A percentile compares a stretch with the other conserved stretches of the same genome.
phyloP scores from a whole-genome alignment of 2,329 filamentous ascomycete species.

The Coniochaeta prunicola region DNA sequence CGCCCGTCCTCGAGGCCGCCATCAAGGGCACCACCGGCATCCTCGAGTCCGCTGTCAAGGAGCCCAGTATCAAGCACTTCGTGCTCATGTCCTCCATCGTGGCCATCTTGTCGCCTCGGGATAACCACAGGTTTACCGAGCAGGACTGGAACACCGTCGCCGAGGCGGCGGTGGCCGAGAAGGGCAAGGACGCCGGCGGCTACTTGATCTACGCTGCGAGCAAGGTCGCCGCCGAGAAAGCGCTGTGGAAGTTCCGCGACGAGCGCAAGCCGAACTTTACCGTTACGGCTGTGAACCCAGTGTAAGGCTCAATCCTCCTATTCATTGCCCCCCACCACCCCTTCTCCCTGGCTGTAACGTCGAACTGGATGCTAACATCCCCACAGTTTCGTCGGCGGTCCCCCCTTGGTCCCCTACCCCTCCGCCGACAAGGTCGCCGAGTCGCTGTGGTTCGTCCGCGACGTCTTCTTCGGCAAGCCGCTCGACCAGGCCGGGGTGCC shows the following conservation, averaged over 20 bases:
- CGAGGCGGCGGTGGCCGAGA: slow-evolving; percentile 5
- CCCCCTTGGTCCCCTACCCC: slow-evolving; percentile 24
- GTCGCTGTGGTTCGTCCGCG: slow-evolving; percentile 23
- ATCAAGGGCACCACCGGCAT: slow-evolving; percentile 10
- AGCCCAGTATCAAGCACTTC: slow-evolving; percentile 13
- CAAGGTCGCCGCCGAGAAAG: slow-evolving; percentile 21
- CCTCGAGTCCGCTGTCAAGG: slow-evolving; percentile 11
- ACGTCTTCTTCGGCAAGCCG: slow-evolving; percentile 24
- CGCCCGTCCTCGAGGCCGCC: slow-evolving; percentile 12
- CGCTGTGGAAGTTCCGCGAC: slow-evolving; percentile 24
- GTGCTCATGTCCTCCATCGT: slow-evolving; percentile 17
- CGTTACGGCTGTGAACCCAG: slow-evolving; percentile 30
- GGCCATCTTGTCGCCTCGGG: slow-evolving; percentile 4
- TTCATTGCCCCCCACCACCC: neutral
- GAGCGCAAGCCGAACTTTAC: slow-evolving; percentile 28
- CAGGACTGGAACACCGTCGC: slow-evolving; percentile 17
- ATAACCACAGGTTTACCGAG: slow-evolving; percentile 13
- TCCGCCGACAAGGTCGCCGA: slow-evolving; percentile 21
- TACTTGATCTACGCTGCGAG: slow-evolving; percentile 19
- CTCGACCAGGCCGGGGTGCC: slow-evolving; percentile 15
- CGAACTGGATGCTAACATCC: neutral
- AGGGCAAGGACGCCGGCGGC: slow-evolving; percentile 12
- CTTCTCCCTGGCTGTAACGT: no score
- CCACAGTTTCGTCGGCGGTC: slow-evolving; percentile 29
- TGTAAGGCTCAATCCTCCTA: slow-evolving; percentile 11